Percentiles rank a stretch among this genome's conserved stretches.
Conservation (phyloP, 176 grass and related monocot species). For the Pontederia paniculata region DNA sequence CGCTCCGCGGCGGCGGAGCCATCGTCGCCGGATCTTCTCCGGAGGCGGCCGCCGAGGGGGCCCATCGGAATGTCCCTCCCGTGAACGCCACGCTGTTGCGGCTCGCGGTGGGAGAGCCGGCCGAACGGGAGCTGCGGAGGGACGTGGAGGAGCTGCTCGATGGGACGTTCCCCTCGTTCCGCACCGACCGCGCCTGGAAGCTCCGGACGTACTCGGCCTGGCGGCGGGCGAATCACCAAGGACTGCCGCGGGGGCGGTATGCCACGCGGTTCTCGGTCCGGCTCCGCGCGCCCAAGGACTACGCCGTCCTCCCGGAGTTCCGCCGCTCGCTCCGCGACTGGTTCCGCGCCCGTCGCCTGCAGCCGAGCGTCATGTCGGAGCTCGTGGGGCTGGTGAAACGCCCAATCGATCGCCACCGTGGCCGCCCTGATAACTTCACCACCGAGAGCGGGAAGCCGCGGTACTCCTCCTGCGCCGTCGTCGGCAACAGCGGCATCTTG, state of each 20-base stretch:
- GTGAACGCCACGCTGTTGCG: constrained; percentile 28
- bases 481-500: constrained; percentile 51
- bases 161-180: constrained; percentile 35
- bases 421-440: neutral
- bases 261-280: neutral
- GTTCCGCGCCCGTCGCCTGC: constrained; percentile 36
- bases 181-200: constrained; percentile 10
- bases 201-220: constrained; percentile 2
- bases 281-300: constrained; percentile 12
- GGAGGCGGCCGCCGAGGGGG: neutral
- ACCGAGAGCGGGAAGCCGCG: neutral
- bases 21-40: neutral
- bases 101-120: constrained; percentile 33
- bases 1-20: neutral
- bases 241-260: neutral
- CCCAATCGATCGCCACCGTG: constrained; percentile 44
- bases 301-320: constrained; percentile 8
- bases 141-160: constrained; percentile 66
- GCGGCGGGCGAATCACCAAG: constrained; percentile 32
- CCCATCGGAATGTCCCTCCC: neutral
- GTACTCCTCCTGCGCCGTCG: constrained; percentile 36
- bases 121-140: constrained; percentile 34
- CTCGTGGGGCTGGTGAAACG: constrained; percentile 57
- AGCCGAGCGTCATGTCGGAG: constrained; percentile 47
- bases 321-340: constrained; percentile 25